Base-by-base conservation (phyloP, 176 grass and related monocot genomes). In the Paspalum notatum region DNA sequence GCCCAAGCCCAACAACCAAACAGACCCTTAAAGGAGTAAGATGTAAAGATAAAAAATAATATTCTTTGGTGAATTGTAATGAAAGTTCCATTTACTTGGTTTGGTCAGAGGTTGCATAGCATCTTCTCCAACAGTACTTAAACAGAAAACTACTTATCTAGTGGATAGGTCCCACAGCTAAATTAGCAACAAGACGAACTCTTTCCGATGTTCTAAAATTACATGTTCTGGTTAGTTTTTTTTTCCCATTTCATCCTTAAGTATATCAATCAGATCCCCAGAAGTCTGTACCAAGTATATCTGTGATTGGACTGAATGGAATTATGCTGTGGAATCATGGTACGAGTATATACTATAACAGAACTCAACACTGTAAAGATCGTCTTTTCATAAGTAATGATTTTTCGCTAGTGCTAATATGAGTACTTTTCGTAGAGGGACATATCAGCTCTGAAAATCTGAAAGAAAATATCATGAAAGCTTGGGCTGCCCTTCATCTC, bases 281-380 rank as follows among this genome's bases (percentile, higher is more conserved):
- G 44, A 95, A 90, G 45, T 85, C 76, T 47, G 54, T 86, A 71
- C 96, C 96, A 82, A 98, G 87, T 84, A 91, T 98, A 68, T 92
- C 92, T 81, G 90, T 84, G 24, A 75, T 98, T 83, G 95, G 95
- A 83, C 88, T 91, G 62, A 94, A 94, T 83, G 95, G 92, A 80
- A 75, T 94, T 71, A 81, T 95, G 88, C 62, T 98, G 45, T 98
- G 92, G 86, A 75, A 93, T 93, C 84, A 95, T 87, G 96, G 96
- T 98, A 98, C 54, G 76, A 11, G 55, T 56, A 86, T 56, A 86
- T 39, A 56, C 10, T 40, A 53, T 54, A 85, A 57, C 63, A 71
- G 5, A 63, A 55, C 5, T 71, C 83, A 52, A 44, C n/a, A 65
- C 12, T 15, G n/a, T 32, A 50, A 27, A 68, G n/a, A 48, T 7